Percentiles rank a stretch among this genome's conserved stretches.
Conservation (phyloP, 23 red algal species). For the Porphyridium purpureum region DNA sequence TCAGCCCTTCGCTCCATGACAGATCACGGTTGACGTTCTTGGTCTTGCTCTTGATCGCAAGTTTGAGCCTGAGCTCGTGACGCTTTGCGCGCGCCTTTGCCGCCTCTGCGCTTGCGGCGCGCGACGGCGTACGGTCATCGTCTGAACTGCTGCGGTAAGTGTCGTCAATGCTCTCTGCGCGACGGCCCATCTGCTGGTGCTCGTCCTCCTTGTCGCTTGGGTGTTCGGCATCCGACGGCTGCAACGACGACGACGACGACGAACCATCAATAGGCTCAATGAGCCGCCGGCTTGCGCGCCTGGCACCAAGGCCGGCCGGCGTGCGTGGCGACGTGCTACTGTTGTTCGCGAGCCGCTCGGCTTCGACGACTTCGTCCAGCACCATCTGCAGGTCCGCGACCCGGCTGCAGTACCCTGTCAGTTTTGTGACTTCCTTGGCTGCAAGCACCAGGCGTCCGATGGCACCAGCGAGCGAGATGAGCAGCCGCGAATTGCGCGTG, state of each 20-base stretch:
- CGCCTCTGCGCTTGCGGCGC: too few relatives aligned
- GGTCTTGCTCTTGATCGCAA: too few relatives aligned
- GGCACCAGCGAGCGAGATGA: conserved; percentile 71
- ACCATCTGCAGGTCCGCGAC: conserved; percentile 66
- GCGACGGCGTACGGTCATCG: too few relatives aligned
- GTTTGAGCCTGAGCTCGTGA: conserved; percentile 46
- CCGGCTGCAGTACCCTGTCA: conserved; percentile 67
- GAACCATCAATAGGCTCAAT: neutral
- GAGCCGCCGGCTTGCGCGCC: neutral
- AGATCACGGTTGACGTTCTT: too few relatives aligned
- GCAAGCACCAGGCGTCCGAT: conserved; percentile 88
- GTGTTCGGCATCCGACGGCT: neutral
- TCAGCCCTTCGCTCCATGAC: too few relatives aligned
- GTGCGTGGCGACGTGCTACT: neutral
- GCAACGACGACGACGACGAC: neutral
- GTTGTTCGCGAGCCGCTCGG: too few relatives aligned
- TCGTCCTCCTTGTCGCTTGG: neutral
- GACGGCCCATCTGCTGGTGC: too few relatives aligned
- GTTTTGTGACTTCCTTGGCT: conserved; percentile 65
- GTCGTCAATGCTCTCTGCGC: too few relatives aligned
- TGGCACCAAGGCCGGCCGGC: neutral
- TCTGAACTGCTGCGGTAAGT: too few relatives aligned
- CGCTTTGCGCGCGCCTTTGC: too few relatives aligned
- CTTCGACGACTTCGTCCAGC: conserved; percentile 64
- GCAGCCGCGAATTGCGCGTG: conserved; percentile 72